Evolutionary conservation across 257 asterid species (phyloP).

Genomic region (Gardenia jasminoides): DNA sequence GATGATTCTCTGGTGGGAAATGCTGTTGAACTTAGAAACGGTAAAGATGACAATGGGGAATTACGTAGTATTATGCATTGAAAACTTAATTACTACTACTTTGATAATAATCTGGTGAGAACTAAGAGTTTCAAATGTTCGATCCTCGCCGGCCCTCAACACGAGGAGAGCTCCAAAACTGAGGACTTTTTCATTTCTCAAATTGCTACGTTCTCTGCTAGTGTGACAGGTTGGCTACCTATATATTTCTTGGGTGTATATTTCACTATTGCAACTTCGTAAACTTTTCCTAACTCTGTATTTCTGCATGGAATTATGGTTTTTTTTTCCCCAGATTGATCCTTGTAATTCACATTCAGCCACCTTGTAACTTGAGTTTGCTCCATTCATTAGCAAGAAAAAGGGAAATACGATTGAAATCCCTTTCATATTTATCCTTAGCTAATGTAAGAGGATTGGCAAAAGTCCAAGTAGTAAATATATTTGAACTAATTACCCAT

Average conservation of each 20-base stretch:
- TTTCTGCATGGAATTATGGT: background rate
- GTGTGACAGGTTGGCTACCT: background rate
- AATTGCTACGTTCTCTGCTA: background rate
- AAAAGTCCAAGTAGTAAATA: no score
- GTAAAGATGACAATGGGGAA: constrained; percentile 2
- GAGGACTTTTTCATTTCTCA: background rate
- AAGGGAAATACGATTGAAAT: background rate
- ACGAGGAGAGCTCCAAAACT: background rate
- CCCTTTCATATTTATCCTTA: background rate
- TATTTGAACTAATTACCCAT: no score
- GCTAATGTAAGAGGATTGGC: background rate
- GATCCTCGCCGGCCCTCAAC: background rate
- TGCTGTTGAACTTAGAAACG: background rate
- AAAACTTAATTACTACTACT: background rate
- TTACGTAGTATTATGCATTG: background rate
- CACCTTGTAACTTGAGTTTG: background rate
- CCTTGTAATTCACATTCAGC: background rate
- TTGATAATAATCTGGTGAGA: background rate
- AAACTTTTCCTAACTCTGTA: background rate
- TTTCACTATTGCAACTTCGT: background rate
- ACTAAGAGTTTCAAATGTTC: background rate
- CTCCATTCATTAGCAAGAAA: background rate
- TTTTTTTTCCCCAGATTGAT: background rate
- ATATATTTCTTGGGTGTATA: background rate
- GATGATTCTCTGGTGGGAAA: constrained; percentile 28